Base-by-base conservation (phyloP, 139 green algal species). In the Chlorella sp. region DNA sequence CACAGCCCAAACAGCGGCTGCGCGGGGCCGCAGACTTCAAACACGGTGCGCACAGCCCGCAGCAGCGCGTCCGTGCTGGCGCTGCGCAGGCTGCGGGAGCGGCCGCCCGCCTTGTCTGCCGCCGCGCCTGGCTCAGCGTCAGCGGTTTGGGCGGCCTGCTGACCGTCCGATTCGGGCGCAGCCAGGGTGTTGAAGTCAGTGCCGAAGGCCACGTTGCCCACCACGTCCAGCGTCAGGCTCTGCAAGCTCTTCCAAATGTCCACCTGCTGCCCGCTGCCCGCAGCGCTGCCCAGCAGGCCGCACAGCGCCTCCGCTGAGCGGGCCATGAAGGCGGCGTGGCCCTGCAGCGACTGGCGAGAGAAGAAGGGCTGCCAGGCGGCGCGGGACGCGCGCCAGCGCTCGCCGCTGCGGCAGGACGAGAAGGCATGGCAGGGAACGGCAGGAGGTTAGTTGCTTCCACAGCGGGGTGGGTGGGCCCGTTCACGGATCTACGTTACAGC, bases 341-440 rank as follows among this genome's bases (percentile, higher is more conserved):
- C 69, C 69, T 76, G 65, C 65, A 38, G n/a, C 30, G 32, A 32
- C 28, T 21, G 63, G 63, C 28, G 63, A 13, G 26, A n/a, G 38
- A 76, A 76, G 39, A 76, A 76, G 38, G 69, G 69, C 69, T 56
- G 38, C 69, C 69, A 76, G 4, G 69, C 69, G 36, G 69, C 69
- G 2, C 69, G 69, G 38, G 69, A 76, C 21, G 38, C 69, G 6
- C 69, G 69, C 69, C 69, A 76, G 38, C 23, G 38, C 38, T 76
- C 69, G 38, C 69, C 69, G 38, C 69, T 76, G 69, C 36, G 25
- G 69, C 16, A 11, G 67, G 2, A 51, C 1, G 67, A 25, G 64
- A 12, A 9, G 20, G 32, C 32, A 12, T 1, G 0, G 36, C 26
- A 20, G 68, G 67, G 6, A 18, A 28, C 16, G 67, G 2, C 4